A percentile compares a stretch with the other conserved stretches of the same genome.
These are phyloP conservation scores for Kodamaea hsintzibuensis DNA, from an alignment of 805 yeast species.

Conservation along the genomic window DNA sequence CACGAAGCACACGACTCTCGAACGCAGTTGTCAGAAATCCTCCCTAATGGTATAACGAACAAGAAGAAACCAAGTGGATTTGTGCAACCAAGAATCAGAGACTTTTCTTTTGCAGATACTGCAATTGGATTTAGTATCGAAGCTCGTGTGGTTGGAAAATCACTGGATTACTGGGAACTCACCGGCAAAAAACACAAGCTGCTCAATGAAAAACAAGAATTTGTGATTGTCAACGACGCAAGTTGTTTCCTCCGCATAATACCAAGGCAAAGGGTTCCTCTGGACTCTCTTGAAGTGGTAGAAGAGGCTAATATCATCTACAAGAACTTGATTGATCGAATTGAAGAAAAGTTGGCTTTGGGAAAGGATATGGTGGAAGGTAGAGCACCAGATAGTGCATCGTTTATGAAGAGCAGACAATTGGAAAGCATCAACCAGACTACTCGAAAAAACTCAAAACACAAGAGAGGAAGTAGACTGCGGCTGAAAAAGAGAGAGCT, in stretches of 20 bases:
- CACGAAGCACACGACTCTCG: neutral
- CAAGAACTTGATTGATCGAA: constrained; percentile 17
- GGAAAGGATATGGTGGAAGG: constrained; percentile 15
- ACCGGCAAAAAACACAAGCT: constrained; percentile 5
- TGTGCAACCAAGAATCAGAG: constrained; percentile 19
- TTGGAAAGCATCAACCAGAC: neutral
- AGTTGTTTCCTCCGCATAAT: constrained; percentile 24
- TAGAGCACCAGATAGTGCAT: neutral
- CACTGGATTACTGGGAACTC: constrained; percentile 19
- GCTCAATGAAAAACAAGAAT: constrained; percentile 20
- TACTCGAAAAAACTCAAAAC: neutral
- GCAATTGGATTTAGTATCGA: constrained; percentile 31
- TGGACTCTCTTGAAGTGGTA: constrained; percentile 8
- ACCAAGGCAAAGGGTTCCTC: constrained; percentile 13
- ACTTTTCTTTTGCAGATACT: constrained; percentile 28
- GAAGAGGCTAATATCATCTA: constrained; percentile 17
- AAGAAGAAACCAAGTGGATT: constrained; percentile 2
- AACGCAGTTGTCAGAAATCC: neutral
- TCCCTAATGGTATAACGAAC: neutral
- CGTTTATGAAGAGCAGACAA: neutral
- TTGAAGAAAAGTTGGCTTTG: constrained; percentile 17
- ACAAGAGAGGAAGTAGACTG: neutral
- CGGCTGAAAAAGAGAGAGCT: constrained; percentile 3
- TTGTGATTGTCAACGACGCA: constrained; percentile 24
- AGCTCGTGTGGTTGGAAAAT: constrained; percentile 27